Conservation (phyloP, 805 yeast species). For the Kuraishia hungarica region DNA sequence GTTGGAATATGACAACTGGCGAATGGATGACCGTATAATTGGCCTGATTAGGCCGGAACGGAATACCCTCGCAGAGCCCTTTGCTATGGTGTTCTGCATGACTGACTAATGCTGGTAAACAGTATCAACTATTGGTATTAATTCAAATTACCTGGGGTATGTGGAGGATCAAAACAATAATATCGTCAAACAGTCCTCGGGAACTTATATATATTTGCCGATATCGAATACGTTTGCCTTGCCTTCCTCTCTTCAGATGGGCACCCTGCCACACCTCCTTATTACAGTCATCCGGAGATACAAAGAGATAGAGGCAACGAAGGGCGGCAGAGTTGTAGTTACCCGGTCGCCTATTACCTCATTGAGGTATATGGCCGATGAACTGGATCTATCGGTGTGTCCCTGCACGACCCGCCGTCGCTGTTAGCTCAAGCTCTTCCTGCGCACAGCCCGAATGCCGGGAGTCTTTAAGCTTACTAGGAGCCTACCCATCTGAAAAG, state of each 20-base stretch:
- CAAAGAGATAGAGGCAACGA: neutral
- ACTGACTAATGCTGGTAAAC: neutral
- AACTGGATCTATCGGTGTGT: neutral
- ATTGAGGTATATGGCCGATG: neutral
- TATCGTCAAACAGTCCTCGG: neutral
- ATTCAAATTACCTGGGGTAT: neutral
- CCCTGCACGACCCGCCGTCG: neutral
- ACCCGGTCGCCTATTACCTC: neutral
- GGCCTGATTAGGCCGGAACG: neutral
- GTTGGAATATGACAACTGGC: neutral
- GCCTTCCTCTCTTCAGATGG: neutral
- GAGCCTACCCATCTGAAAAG: neutral
- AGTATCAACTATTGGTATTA: neutral
- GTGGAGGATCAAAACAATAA: neutral
- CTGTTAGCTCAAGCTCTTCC: neutral
- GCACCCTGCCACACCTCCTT: neutral
- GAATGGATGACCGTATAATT: neutral
- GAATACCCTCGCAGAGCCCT: neutral
- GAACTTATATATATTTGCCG: too few relatives aligned
- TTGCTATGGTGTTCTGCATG: neutral
- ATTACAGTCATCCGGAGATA: neutral
- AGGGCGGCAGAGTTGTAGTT: neutral
- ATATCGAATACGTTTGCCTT: neutral
- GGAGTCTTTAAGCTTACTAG: neutral
- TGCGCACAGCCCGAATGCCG: neutral